Percentiles rank a stretch among this genome's conserved stretches.
Conservation (phyloP, 495 filamentous ascomycete genomes). For the Podospora anserina region DNA sequence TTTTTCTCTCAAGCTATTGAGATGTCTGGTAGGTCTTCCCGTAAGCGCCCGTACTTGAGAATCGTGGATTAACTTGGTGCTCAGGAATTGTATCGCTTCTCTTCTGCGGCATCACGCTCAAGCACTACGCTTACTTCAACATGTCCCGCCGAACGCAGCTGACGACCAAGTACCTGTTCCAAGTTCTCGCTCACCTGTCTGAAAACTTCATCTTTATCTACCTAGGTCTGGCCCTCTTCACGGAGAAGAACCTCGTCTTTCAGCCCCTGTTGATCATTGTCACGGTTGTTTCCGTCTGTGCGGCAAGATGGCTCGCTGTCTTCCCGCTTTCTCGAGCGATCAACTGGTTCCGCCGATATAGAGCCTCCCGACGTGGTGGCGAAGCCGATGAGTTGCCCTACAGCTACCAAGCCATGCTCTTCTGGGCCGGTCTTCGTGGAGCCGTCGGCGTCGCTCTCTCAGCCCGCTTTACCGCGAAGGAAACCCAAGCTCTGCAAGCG, state of each 20-base stretch:
- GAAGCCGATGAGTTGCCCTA: conserved; percentile 89
- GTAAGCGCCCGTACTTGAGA: neutral
- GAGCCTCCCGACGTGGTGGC: conserved; percentile 69
- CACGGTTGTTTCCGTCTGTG: conserved; percentile 84
- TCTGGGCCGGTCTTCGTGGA: conserved; percentile 95
- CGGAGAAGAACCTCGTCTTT: conserved; percentile 79
- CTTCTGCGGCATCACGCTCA: conserved; percentile 96
- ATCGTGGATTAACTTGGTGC: conserved; percentile 22
- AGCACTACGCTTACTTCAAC: conserved; percentile 99
- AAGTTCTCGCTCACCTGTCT: conserved; percentile 87
- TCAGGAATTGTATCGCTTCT: conserved; percentile 92
- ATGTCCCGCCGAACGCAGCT: conserved; percentile 98
- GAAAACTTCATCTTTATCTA: conserved; percentile 99
- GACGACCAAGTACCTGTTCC: conserved; percentile 97
- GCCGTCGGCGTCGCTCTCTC: conserved; percentile 95
- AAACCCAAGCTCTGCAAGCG: conserved; percentile 74
- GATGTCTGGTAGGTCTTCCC: conserved; percentile 69
- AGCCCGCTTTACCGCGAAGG: conserved; percentile 76
- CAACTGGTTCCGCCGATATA: conserved; percentile 90
- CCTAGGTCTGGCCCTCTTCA: conserved; percentile 89
- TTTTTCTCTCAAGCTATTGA: conserved; percentile 93
- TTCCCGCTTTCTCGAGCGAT: conserved; percentile 88
- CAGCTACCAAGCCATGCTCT: conserved; percentile 94
- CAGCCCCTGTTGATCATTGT: conserved; percentile 96
- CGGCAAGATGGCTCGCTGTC: conserved; percentile 86